phyloP scores from a whole-genome alignment of 108 stramenopile genomes.

The Parmales sp. region DNA sequence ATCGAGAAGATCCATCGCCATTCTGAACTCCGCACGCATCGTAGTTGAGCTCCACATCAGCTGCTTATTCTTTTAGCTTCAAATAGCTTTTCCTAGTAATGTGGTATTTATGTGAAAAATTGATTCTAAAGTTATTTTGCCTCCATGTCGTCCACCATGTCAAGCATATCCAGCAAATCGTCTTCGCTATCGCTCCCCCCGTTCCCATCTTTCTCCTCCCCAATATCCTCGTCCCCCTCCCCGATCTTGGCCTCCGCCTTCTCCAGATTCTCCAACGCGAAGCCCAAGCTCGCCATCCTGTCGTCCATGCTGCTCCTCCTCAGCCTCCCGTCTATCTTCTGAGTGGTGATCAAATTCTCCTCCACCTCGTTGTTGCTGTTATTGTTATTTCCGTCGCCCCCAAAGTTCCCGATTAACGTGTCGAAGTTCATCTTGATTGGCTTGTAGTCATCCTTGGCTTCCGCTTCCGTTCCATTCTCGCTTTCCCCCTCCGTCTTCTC shows the following conservation, averaged over 20 bases:
- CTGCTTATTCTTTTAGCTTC: too few species aligned
- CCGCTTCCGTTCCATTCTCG: too few species aligned
- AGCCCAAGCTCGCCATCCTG: neutral
- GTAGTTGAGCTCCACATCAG: too few species aligned
- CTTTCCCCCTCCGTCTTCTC: slow-evolving; percentile 1
- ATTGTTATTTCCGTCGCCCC: neutral
- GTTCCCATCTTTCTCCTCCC: slow-evolving; percentile 10
- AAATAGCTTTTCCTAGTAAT: too few species aligned
- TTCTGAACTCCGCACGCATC: too few species aligned
- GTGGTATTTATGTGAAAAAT: too few species aligned
- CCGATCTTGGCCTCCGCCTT: neutral
- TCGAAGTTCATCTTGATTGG: slow-evolving; percentile 9
- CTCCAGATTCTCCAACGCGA: too few species aligned
- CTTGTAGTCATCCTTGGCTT: too few species aligned
- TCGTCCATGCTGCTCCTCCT: neutral
- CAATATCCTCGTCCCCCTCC: slow-evolving; percentile 3
- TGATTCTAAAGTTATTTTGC: too few species aligned
- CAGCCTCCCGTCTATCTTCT: neutral
- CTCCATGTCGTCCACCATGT: too few species aligned
- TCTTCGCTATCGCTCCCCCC: slow-evolving; percentile 13
- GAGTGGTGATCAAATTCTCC: neutral
- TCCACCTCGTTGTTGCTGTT: neutral
- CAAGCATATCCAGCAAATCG: slow-evolving; percentile 33
- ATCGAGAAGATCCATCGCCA: too few species aligned
- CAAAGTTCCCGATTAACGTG: neutral